These are phyloP conservation scores for Pseudomicrostroma phylloplanum DNA, from an alignment of 1,284 basidiomycete genomes.

Conservation along the genomic window DNA sequence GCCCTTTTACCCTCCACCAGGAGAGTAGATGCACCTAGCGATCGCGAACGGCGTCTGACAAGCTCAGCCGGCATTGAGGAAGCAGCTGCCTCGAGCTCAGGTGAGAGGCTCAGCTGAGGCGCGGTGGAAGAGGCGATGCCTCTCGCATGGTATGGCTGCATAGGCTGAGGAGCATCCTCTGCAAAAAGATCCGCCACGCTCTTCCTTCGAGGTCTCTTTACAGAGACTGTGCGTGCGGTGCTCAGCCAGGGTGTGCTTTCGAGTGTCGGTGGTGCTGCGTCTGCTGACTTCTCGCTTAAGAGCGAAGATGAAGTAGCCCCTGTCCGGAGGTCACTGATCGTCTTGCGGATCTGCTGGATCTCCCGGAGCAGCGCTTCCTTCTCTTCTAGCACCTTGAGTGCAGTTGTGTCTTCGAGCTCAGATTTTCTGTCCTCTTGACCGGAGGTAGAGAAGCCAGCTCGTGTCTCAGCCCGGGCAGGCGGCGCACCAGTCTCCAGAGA, in stretches of 20 bases:
- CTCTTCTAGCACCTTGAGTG: not conserved
- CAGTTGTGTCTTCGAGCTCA: not conserved
- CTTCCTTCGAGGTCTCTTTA: not conserved
- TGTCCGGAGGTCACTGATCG: no score
- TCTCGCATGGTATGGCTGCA: not conserved
- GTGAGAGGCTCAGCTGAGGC: not conserved
- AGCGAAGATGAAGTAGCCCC: no score
- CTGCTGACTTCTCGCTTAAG: no score
- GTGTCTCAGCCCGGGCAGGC: not conserved
- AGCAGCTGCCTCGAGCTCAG: not conserved
- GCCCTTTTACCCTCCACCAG: not conserved
- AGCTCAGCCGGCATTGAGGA: not conserved
- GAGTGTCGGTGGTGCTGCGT: no score
- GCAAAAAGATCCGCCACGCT: constrained; percentile 5
- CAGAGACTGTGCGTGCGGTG: not conserved
- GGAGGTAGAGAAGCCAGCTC: not conserved
- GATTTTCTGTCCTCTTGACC: not conserved
- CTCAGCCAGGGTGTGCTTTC: not conserved
- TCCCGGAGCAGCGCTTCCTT: not conserved
- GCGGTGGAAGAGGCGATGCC: not conserved
- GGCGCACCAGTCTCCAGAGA: not conserved
- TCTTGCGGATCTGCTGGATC: not conserved
- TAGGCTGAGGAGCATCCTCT: constrained; percentile 1
- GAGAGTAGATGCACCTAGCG: not conserved
- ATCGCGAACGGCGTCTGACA: not conserved